Evolutionary conservation across 2,329 filamentous ascomycete genomes (phyloP).

Genomic region (Dendrostoma leiphaemia): DNA sequence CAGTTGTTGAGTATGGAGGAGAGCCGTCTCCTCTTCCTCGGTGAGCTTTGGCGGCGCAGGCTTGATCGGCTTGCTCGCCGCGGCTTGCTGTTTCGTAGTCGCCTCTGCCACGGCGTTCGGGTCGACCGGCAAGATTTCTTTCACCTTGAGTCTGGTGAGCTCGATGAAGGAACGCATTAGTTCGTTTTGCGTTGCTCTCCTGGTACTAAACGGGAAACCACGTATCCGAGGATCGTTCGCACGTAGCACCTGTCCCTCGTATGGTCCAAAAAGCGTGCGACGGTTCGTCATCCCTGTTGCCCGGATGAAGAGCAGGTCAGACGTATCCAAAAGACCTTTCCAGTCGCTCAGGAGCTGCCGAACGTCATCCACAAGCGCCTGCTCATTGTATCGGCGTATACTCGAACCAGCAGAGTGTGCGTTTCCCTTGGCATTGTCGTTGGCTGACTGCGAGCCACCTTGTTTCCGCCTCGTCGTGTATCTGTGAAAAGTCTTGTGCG

Average conservation of each 20-base stretch:
- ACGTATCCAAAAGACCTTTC: constrained; percentile 79
- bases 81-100: constrained; percentile 31
- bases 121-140: constrained; percentile 68
- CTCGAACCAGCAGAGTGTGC: constrained; percentile 92
- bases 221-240: constrained; percentile 77
- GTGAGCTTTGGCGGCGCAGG: constrained; percentile 62
- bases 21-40: constrained; percentile 79
- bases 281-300: constrained; percentile 86
- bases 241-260: constrained; percentile 81
- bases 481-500: constrained; percentile 96
- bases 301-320: constrained; percentile 83
- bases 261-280: constrained; percentile 83
- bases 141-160: constrained; percentile 84
- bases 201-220: constrained; percentile 90
- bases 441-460: constrained; percentile 90
- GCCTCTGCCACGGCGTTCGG: constrained; percentile 36
- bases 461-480: constrained; percentile 97
- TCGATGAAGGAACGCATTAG: constrained; percentile 94
- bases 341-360: constrained; percentile 77
- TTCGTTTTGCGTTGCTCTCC: constrained; percentile 88
- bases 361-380: constrained; percentile 85
- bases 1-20: constrained; percentile 84
- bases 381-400: constrained; percentile 90
- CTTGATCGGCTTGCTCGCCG: constrained; percentile 44
- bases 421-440: constrained; percentile 88